These are phyloP conservation scores for Telopea speciosissima DNA, from an alignment of 177 flowering plant species.

Conservation along the genomic window DNA sequence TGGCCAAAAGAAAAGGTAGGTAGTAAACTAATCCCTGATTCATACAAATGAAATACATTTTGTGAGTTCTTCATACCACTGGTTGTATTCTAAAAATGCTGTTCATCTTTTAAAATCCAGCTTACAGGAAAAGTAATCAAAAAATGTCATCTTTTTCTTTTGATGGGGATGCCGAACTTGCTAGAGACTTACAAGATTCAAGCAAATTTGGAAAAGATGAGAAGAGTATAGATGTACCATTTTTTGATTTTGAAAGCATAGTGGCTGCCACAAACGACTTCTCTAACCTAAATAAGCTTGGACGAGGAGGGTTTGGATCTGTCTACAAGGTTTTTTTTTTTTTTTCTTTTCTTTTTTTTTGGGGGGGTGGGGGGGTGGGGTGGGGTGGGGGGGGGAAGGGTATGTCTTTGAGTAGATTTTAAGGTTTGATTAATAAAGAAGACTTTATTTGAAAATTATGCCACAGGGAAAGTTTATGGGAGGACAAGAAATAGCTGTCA, in stretches of 20 bases:
- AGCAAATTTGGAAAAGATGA: neutral
- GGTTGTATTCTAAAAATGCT: no score
- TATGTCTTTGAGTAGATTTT: no score
- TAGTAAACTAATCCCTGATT: neutral
- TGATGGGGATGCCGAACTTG: neutral
- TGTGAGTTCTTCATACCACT: no score
- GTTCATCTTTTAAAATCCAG: neutral
- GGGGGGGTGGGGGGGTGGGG: no score
- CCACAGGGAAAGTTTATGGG: neutral
- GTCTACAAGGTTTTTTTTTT: slow-evolving; percentile 9
- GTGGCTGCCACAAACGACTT: slow-evolving; percentile 1
- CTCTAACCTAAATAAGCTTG: slow-evolving; percentile 8
- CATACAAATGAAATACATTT: no score
- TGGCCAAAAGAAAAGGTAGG: neutral
- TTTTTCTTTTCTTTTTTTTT: no score
- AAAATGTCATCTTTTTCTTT: neutral
- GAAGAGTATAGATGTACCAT: slow-evolving; percentile 6
- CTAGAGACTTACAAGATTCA: no score
- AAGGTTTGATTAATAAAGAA: no score
- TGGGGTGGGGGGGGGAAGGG: no score
- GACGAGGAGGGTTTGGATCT: slow-evolving; percentile 9
- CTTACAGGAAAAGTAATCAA: neutral
- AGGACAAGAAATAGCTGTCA: slow-evolving; percentile 39
- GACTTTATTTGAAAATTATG: no score
- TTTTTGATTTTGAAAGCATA: neutral